Evolutionary conservation across 75 land plant genomes (phyloP), one percentile per base, ranked within the genome.

Genomic region (Cunninghamia lanceolata): DNA sequence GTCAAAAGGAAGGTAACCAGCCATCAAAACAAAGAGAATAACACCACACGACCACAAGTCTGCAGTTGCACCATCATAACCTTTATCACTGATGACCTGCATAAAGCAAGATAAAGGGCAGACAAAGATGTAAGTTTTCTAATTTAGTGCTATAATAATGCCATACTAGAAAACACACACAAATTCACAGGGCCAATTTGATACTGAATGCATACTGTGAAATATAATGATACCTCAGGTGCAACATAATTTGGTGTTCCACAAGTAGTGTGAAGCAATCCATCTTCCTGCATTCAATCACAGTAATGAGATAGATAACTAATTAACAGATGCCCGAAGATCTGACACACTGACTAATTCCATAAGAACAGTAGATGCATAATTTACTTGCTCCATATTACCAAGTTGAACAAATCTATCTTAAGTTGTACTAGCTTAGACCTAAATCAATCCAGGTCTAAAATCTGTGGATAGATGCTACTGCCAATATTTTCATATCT

Each of bases 41-140:
- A 96, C 96, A 19, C 97, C 97, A 88, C 96, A 96, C 28, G 97
- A 96, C 97, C 97, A 96, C 28, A 96, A 76, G 92, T 96, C 97
- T 40, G 97, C 97, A 84, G 94, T 91, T n/a, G 94, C 92, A 92
- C 97, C 97, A 90, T 93, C 94, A 92, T 96, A 96, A 73, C 97
- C 97, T 47, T 91, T 85, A 63, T 90, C 39, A 43, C 90, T 83
- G 40, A 96, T 71, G 2, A 96, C 94, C 96, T 95, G 86, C 0
- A 53, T 40, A 19, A 25, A 79, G 9, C 14, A 73, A 73, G 73
- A 34, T 11, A 34, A 73, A 32, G 10, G 3, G 38, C 3, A 73
- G 38, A 34, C 75, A 73, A 11, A 32, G 68, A 9, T 34, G 14
- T 73, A 73, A 32, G 2, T 34, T 11, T 73, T 73, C 75, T 73